A percentile compares a stretch with the other conserved stretches of the same genome.
These are phyloP conservation scores for Tulasnella sp. DNA, from an alignment of 768 basidiomycete species.

Conservation along the genomic window DNA sequence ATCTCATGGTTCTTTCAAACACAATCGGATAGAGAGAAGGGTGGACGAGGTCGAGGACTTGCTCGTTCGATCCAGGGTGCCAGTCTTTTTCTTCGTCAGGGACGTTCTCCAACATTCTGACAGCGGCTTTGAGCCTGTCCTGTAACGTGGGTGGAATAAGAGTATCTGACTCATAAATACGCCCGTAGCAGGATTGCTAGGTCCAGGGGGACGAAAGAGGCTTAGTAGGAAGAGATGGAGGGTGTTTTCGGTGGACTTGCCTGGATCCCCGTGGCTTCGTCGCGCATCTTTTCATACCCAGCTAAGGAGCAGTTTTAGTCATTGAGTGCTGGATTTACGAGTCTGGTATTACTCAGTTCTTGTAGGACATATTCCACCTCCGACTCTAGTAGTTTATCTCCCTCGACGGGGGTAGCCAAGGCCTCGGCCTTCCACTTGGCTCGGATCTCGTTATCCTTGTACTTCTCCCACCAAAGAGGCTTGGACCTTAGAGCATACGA, in stretches of 20 bases:
- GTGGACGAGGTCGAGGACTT: constrained; percentile 37
- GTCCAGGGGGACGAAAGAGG: too few species aligned
- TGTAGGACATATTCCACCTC: constrained; percentile 6
- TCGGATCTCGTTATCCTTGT: not conserved
- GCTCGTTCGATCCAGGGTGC: constrained; percentile 35
- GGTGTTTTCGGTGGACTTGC: not conserved
- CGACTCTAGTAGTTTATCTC: not conserved
- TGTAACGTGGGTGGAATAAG: constrained; percentile 24
- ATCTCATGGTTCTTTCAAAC: constrained; percentile 24
- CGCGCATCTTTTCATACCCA: not conserved
- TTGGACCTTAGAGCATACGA: constrained; percentile 9
- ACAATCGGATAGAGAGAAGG: constrained; percentile 31
- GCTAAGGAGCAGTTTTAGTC: not conserved
- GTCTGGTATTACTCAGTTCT: not conserved
- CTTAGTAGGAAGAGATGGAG: too few species aligned
- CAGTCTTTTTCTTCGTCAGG: constrained; percentile 32
- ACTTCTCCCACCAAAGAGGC: constrained; percentile 5
- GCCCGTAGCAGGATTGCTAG: constrained; percentile 16
- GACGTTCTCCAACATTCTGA: constrained; percentile 27
- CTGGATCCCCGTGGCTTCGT: not conserved
- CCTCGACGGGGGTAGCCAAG: not conserved
- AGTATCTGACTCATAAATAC: constrained; percentile 24
- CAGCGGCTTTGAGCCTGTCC: constrained; percentile 21
- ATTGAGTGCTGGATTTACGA: too few species aligned
- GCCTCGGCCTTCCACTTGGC: constrained; percentile 8